Evolutionary conservation across 441 rosid genomes (phyloP), one percentile per base, ranked within the genome.

Genomic region (Brassica hybrid): DNA sequence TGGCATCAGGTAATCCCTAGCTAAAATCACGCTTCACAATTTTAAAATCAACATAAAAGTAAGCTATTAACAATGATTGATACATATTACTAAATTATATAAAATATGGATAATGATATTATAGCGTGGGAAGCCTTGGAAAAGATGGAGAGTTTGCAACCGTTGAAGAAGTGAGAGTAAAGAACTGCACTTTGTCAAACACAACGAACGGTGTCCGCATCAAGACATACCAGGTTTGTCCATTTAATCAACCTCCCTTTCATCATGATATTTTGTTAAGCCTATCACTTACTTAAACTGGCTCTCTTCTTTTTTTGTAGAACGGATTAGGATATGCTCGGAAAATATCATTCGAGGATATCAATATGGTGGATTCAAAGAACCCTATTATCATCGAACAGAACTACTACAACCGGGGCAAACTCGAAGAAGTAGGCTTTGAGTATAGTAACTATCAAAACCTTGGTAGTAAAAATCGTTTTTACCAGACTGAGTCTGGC

Each of bases 71-170:
- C 23, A 8, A 18, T 5, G 61, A 25, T 21, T 11, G 32, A 11
- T 52, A 52, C 52, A 13, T 10, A 48, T 23, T 9, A 62, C 67
- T 25, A 23, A 74, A 41, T 30, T n/a, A 41, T 34, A 50, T 16
- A 34, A 6, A 65, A 43, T 30, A 72, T 60, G 74, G 19, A 38
- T 27, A 27, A n/a, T 21, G 38, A 34, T 52, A n/a, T 61, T 67
- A 71, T 27, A 83, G 86, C 65, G 27, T 83, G 17, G 86, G 86
- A 65, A 83, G 86, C 64, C 84, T 83, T 27, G 86, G 86, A 75
- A 52, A 2, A 41, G 17, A 32, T 3, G 82, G 86, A 74, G 13
- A 36, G 9, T 75, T 43, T 68, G 82, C 61, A 41, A 75, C 76
- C 9, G 86, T 83, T 19, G 82, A 83, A 69, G 80, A 75, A 21